These are phyloP conservation scores for Phialocephala subalpina DNA, from an alignment of 2,329 filamentous ascomycete genomes.

Conservation along the genomic window DNA sequence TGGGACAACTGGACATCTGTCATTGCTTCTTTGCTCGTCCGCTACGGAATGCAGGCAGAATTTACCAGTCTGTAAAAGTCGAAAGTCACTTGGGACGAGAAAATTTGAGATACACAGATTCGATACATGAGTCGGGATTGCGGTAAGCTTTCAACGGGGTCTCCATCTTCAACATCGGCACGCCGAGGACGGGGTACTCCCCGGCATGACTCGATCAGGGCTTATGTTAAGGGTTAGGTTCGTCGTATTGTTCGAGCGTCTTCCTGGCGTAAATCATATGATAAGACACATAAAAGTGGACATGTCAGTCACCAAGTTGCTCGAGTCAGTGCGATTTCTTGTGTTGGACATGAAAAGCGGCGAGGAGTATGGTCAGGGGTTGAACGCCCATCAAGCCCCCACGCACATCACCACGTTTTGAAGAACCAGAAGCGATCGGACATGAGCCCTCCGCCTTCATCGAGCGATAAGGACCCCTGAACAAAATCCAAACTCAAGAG, in stretches of 20 bases:
- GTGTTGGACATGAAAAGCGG: background rate
- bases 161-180: background rate
- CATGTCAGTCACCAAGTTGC: background rate
- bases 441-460: background rate
- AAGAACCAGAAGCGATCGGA: background rate
- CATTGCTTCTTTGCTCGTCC: background rate
- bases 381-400: background rate
- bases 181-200: background rate
- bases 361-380: background rate
- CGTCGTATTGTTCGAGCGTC: background rate
- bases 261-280: background rate
- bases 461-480: background rate
- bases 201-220: background rate
- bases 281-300: conserved; percentile 2
- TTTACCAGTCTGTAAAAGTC: background rate
- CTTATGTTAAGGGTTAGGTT: background rate
- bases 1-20: background rate
- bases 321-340: background rate
- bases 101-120: background rate
- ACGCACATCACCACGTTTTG: background rate
- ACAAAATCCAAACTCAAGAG: background rate
- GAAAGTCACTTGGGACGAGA: conserved; percentile 6
- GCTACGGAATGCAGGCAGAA: conserved; percentile 11
- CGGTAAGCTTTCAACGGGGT: background rate
- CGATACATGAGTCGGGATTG: background rate